Evolutionary conservation across 2,329 filamentous ascomycete genomes (phyloP).

Genomic region (Diplodia sapinea): DNA sequence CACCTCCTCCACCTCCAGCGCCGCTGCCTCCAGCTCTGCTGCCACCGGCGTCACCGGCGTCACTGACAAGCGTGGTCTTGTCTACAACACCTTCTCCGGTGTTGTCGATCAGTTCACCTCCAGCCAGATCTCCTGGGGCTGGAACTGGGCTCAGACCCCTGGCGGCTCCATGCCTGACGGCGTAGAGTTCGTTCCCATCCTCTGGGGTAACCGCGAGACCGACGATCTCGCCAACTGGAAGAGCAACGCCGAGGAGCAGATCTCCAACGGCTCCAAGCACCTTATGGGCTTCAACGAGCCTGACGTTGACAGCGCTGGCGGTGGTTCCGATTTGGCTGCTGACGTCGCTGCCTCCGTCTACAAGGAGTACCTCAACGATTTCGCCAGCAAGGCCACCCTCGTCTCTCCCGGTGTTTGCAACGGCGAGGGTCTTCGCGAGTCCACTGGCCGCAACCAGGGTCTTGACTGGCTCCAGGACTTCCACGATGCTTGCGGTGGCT

Average conservation of each 20-base stretch:
- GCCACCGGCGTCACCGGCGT: conserved; percentile 34
- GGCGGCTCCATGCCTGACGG: conserved; percentile 47
- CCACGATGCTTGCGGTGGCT: conserved; percentile 59
- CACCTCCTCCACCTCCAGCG: conserved; percentile 34
- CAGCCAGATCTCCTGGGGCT: conserved; percentile 60
- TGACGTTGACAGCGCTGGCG: conserved; percentile 62
- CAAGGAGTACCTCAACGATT: conserved; percentile 62
- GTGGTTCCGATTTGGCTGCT: conserved; percentile 65
- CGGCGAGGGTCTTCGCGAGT: conserved; percentile 48
- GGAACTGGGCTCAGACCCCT: conserved; percentile 66
- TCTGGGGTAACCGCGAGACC: conserved; percentile 60
- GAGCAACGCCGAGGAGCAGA: conserved; percentile 57
- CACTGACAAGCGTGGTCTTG: conserved; percentile 64
- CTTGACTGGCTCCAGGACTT: conserved; percentile 63
- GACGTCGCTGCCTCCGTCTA: conserved; percentile 59
- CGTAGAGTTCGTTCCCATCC: conserved; percentile 67
- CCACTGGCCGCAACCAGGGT: conserved; percentile 49
- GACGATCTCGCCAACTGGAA: conserved; percentile 59
- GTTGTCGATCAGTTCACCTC: conserved; percentile 57
- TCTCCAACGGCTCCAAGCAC: conserved; percentile 60
- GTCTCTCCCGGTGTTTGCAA: conserved; percentile 68
- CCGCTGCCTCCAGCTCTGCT: conserved; percentile 33
- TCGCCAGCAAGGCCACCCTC: conserved; percentile 60
- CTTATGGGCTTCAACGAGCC: conserved; percentile 76
- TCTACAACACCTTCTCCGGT: conserved; percentile 62